Evolutionary conservation across 2,329 filamentous ascomycete genomes (phyloP).

Genomic region (Fusarium multiceps): DNA sequence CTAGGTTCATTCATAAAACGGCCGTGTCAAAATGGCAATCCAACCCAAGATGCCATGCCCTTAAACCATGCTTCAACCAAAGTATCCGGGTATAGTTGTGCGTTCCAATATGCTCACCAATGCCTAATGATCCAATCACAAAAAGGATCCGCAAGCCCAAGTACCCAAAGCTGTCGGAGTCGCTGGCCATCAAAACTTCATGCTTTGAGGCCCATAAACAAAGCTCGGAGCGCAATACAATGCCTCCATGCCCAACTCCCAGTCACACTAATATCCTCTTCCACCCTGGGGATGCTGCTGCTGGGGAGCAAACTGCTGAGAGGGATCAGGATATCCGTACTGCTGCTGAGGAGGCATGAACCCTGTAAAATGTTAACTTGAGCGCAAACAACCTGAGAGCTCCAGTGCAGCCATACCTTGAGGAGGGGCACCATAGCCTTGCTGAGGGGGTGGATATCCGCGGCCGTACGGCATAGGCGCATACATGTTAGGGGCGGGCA

Average conservation of each 20-base stretch:
- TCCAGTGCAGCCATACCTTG: slow-evolving; percentile 52
- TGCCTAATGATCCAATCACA: slow-evolving; percentile 44
- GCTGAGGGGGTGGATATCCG: slow-evolving; percentile 52
- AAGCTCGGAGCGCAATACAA: not conserved
- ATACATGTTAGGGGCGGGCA: slow-evolving; percentile 53
- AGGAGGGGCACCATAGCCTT: slow-evolving; percentile 52
- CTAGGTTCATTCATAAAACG: slow-evolving; percentile 45
- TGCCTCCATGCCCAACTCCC: slow-evolving; percentile 7
- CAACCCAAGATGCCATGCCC: slow-evolving; percentile 36
- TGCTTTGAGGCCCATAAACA: slow-evolving; percentile 13
- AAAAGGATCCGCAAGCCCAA: slow-evolving; percentile 45
- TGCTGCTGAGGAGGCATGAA: slow-evolving; percentile 50
- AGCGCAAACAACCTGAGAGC: not conserved
- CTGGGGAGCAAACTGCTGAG: slow-evolving; percentile 53
- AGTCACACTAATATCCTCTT: slow-evolving; percentile 51
- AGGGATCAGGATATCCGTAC: slow-evolving; percentile 62
- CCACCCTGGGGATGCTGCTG: slow-evolving; percentile 54
- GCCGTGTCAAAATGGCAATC: slow-evolving; percentile 45
- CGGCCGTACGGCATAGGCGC: slow-evolving; percentile 53
- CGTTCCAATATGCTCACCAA: slow-evolving; percentile 46
- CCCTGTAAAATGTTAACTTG: slow-evolving; percentile 45
- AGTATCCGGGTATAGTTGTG: slow-evolving; percentile 47
- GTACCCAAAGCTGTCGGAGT: slow-evolving; percentile 42
- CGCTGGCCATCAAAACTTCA: slow-evolving; percentile 27
- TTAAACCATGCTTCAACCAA: slow-evolving; percentile 43